Evolutionary conservation across 371 early-diverging fungal species (phyloP).

Genomic region (Syncephalastrum contaminatum): DNA sequence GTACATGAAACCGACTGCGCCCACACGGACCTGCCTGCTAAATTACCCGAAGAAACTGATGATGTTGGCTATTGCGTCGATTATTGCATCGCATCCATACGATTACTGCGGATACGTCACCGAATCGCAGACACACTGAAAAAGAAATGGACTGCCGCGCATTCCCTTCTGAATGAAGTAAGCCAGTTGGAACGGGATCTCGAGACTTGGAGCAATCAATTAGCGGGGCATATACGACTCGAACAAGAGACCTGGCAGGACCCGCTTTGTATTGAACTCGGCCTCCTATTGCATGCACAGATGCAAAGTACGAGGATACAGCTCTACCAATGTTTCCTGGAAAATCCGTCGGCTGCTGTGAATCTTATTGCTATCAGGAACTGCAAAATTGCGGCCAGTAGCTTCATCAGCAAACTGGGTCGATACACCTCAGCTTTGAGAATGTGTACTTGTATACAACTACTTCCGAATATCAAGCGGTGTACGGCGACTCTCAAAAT

Average conservation of each 20-base stretch:
- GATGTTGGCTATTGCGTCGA: conserved; percentile 22
- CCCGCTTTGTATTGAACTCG: conserved; percentile 12
- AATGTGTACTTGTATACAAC: conserved; percentile 12
- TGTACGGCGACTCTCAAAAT: conserved; percentile 1
- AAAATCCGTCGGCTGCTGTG: conserved; percentile 5
- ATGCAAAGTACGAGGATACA: conserved; percentile 9
- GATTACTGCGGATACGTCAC: conserved; percentile 14
- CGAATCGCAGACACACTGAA: conserved; percentile 6
- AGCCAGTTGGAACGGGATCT: conserved; percentile 10
- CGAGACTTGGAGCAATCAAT: conserved; percentile 4
- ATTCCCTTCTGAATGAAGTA: conserved; percentile 6
- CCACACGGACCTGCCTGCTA: conserved; percentile 3
- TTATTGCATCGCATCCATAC: conserved; percentile 15
- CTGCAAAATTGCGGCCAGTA: conserved; percentile 6
- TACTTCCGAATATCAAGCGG: conserved; percentile 5
- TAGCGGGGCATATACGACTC: conserved; percentile 4
- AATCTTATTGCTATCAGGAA: conserved; percentile 10
- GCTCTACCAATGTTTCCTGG: conserved; percentile 20
- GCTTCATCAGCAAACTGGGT: conserved; percentile 3
- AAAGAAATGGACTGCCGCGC: neutral
- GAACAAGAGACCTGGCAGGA: conserved; percentile 1
- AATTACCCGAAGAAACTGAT: conserved; percentile 8
- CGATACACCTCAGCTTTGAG: conserved; percentile 2
- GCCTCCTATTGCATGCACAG: conserved; percentile 12
- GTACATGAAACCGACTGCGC: neutral